Evolutionary conservation across 1,139 yeast genomes (phyloP).

Genomic region (Geotrichum carabidarum): DNA sequence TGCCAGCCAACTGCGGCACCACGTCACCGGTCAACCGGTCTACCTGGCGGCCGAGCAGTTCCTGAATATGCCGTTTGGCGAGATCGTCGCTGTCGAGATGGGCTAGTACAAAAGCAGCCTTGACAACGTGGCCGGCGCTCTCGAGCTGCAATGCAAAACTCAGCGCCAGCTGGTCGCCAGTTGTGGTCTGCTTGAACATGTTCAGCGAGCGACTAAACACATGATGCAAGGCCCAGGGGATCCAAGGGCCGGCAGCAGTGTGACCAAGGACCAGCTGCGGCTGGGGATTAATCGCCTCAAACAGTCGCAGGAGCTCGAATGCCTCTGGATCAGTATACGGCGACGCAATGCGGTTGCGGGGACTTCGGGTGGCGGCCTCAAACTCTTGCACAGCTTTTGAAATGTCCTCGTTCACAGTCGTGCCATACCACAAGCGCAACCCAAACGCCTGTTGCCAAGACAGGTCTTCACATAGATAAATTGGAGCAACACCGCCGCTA

Average conservation of each 20-base stretch:
- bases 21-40: slow-evolving; percentile 37
- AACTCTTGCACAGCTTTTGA: slow-evolving; percentile 38
- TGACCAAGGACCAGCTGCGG: slow-evolving; percentile 26
- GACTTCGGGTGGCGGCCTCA: slow-evolving; percentile 27
- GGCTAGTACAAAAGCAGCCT: slow-evolving; percentile 56
- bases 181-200: slow-evolving; percentile 19
- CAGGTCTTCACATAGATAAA: slow-evolving; percentile 44
- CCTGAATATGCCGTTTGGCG: slow-evolving; percentile 42
- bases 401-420: slow-evolving; percentile 39
- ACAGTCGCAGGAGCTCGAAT: slow-evolving; percentile 41
- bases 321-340: slow-evolving; percentile 30
- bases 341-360: slow-evolving; percentile 22
- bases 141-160: slow-evolving; percentile 53
- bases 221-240: slow-evolving; percentile 55
- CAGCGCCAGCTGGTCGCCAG: slow-evolving; percentile 47
- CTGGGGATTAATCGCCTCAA: slow-evolving; percentile 36
- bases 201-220: slow-evolving; percentile 36
- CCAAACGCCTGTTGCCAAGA: slow-evolving; percentile 67
- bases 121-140: slow-evolving; percentile 48
- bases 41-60: slow-evolving; percentile 48
- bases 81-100: slow-evolving; percentile 47
- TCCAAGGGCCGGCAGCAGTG: slow-evolving; percentile 35
- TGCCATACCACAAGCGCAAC: slow-evolving; percentile 57
- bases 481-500: slow-evolving; percentile 29
- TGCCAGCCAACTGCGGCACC: slow-evolving; percentile 39